These are phyloP conservation scores for Phytophthora sansomeana DNA, from an alignment of 352 stramenopile genomes.

Conservation along the genomic window DNA sequence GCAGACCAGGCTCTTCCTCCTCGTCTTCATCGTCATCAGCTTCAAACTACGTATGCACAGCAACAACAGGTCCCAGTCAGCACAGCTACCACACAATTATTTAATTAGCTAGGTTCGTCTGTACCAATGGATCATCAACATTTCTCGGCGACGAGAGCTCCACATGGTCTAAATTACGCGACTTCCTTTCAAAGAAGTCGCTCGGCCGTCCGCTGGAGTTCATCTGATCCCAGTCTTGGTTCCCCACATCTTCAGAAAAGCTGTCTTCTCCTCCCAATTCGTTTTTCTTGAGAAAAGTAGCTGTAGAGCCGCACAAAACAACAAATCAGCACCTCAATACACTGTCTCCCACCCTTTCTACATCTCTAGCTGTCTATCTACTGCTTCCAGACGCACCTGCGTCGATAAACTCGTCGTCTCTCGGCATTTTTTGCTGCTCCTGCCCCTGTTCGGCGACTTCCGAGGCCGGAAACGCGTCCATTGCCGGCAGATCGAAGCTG, in stretches of 20 bases:
- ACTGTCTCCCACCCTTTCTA: not conserved
- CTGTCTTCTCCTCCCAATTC: slow-evolving; percentile 55
- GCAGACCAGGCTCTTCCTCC: slow-evolving; percentile 1
- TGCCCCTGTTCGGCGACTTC: slow-evolving; percentile 2
- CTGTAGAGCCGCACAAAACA: slow-evolving; percentile 22
- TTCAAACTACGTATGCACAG: slow-evolving; percentile 22
- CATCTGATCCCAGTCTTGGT: slow-evolving; percentile 38
- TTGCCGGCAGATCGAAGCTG: slow-evolving; percentile 46
- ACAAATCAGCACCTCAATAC: slow-evolving; percentile 13
- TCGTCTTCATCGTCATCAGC: slow-evolving; percentile 3
- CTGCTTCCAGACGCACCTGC: slow-evolving; percentile 50
- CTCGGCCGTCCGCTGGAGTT: slow-evolving; percentile 54
- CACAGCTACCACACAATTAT: not conserved
- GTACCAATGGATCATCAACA: slow-evolving; percentile 29
- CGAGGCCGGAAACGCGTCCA: slow-evolving; percentile 41
- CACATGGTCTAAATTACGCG: slow-evolving; percentile 75
- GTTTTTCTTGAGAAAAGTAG: slow-evolving; percentile 56
- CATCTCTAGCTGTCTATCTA: not conserved
- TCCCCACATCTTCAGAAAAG: slow-evolving; percentile 48
- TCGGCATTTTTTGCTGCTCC: slow-evolving; percentile 30
- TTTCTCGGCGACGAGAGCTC: slow-evolving; percentile 64
- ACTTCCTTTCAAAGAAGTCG: slow-evolving; percentile 78
- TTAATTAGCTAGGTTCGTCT: no score
- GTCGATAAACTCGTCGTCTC: slow-evolving; percentile 75
- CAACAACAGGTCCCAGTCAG: not conserved